Percentiles rank a stretch among this genome's conserved stretches.
These are phyloP conservation scores for Wickerhamiella bombiphila DNA, from an alignment of 805 yeast species.

Conservation along the genomic window DNA sequence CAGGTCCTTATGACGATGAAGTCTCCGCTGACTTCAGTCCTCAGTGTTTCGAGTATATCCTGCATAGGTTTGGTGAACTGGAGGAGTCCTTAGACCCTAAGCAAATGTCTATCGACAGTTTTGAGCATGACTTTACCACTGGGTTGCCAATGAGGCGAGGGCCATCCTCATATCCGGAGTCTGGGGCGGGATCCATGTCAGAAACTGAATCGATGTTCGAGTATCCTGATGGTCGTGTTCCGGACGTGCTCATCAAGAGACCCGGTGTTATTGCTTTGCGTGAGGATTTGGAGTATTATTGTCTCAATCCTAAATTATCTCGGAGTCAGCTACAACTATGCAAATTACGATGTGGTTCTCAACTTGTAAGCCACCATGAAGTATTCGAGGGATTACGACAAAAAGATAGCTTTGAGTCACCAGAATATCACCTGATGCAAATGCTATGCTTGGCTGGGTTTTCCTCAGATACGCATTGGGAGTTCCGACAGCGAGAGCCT, in stretches of 20 bases:
- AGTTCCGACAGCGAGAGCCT: slow-evolving; percentile 76
- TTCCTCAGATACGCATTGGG: slow-evolving; percentile 57
- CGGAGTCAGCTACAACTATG: not conserved
- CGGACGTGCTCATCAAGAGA: slow-evolving; percentile 55
- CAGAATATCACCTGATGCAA: slow-evolving; percentile 86
- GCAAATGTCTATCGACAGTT: slow-evolving; percentile 9
- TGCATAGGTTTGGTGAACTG: slow-evolving; percentile 56
- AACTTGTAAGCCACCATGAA: not conserved
- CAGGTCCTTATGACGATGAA: slow-evolving; percentile 6
- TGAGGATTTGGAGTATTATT: slow-evolving; percentile 88
- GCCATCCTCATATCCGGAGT: too few species aligned
- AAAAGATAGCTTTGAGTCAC: slow-evolving; percentile 42
- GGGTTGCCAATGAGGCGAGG: too few species aligned
- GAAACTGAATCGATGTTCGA: not conserved
- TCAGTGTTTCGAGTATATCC: slow-evolving; percentile 68
- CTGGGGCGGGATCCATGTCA: not conserved
- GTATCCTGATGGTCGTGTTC: slow-evolving; percentile 5
- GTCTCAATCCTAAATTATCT: slow-evolving; percentile 45
- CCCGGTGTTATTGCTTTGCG: slow-evolving; percentile 86
- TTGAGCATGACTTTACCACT: slow-evolving; percentile 5
- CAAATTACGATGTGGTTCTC: slow-evolving; percentile 44
- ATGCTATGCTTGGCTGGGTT: slow-evolving; percentile 92
- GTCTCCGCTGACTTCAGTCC: slow-evolving; percentile 68
- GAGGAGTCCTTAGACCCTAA: slow-evolving; percentile 37
- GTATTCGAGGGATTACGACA: slow-evolving; percentile 62